A percentile compares a stretch with the other conserved stretches of the same genome.
Evolutionary conservation across 345 rosid species (phyloP).

Genomic region (Stellera chamaejasme): DNA sequence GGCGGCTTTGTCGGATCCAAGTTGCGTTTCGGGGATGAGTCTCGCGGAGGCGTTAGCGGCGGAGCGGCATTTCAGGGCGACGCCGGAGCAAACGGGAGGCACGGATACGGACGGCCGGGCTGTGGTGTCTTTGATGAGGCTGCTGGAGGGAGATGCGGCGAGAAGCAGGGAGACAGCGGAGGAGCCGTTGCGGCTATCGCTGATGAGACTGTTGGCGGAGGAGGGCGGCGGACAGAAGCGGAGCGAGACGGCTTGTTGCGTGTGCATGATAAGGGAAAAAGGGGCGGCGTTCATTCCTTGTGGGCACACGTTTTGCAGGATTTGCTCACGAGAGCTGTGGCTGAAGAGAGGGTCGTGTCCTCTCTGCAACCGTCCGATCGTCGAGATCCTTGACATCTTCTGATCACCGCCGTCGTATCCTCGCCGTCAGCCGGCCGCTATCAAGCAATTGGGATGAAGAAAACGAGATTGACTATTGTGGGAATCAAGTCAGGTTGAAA

Average conservation of each 20-base stretch:
- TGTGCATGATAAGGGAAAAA: constrained; percentile 29
- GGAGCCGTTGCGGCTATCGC: neutral
- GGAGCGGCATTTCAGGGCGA: constrained; percentile 49
- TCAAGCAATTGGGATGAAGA: too few species aligned
- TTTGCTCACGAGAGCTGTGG: constrained; percentile 31
- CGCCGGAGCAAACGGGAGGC: constrained; percentile 19
- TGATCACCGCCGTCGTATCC: neutral
- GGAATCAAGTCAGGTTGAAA: too few species aligned
- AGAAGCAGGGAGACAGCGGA: constrained; percentile 19
- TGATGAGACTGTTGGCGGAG: constrained; percentile 1
- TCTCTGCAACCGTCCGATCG: constrained; percentile 26
- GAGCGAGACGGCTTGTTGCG: constrained; percentile 24
- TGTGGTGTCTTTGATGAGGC: too few species aligned
- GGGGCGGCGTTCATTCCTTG: constrained; percentile 34
- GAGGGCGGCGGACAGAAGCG: constrained; percentile 16
- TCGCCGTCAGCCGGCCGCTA: too few species aligned
- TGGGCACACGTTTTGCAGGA: constrained; percentile 31
- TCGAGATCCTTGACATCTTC: constrained; percentile 29
- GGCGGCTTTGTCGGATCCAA: neutral
- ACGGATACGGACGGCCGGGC: too few species aligned
- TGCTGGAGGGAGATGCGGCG: too few species aligned
- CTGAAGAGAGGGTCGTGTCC: constrained; percentile 27
- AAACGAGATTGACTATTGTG: too few species aligned
- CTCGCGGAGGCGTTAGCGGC: constrained; percentile 87
- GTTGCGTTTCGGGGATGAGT: constrained; percentile 45